Base-by-base conservation (phyloP, 2,329 filamentous ascomycete genomes). In the Magnaporthiopsis poae region DNA sequence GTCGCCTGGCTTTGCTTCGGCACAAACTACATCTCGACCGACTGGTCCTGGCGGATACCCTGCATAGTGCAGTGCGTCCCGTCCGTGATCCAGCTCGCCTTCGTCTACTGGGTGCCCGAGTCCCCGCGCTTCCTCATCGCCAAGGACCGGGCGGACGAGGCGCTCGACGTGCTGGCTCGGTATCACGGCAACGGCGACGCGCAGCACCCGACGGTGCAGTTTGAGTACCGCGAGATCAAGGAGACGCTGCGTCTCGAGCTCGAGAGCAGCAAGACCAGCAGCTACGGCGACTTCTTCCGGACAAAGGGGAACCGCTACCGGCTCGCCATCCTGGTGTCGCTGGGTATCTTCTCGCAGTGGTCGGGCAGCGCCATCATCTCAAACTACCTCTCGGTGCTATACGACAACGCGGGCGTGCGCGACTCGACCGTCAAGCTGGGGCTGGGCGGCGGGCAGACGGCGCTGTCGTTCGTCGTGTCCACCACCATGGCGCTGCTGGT, bases 311-410 rank as follows among this genome's bases (percentile, higher is more conserved):
- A 69, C 66, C 68, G 68, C 65, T 68, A 68, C 63, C 69, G 70
- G n/a, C 67, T 71, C 31, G 60, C 69, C 35, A 65, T 71, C 29
- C 65, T 68, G 8, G 31, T 68, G 61, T 69, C 83, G 1, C 78
- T 87, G 33, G 84, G 84, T 71, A 74, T 87, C 68, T 85, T 86
- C 75, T 85, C 82, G 0, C 84, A 87, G 74, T 86, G 83, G 79
- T 83, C 80, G 52, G 84, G 85, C 66, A 87, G 87, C 73, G 84
- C 81, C 68, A 80, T 87, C 63, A 83, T 87, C 70, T 83, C 80
- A 68, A 86, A 86, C 77, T 87, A 86, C 70, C 79, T 82, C 60
- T 81, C 78, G 67, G 76, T 79, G 67, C 80, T 87, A 63, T 85
- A 86, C 75, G 74, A 79, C 60, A 79, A 78, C 52, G 83, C 83